A percentile compares a stretch with the other conserved stretches of the same genome.
phyloP scores from a whole-genome alignment of 2,329 filamentous ascomycete genomes.

The Corniculantispora saksenae region DNA sequence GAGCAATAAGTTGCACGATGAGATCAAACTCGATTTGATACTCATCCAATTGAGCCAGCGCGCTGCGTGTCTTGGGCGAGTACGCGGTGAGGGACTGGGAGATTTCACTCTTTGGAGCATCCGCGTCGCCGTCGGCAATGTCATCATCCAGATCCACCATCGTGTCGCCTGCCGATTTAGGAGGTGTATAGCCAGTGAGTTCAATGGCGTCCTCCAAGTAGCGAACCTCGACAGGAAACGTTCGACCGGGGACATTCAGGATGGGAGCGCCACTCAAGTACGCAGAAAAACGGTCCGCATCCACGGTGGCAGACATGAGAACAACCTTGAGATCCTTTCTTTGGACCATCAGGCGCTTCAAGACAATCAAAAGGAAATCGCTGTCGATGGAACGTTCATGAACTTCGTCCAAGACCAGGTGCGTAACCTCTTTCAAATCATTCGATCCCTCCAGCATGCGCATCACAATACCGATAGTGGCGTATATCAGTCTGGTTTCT shows the following conservation, averaged over 20 bases:
- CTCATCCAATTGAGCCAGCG: conserved; percentile 79
- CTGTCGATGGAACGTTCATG: conserved; percentile 96
- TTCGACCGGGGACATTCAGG: conserved; percentile 86
- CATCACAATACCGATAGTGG: conserved; percentile 91
- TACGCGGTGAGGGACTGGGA: conserved; percentile 71
- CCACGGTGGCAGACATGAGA: conserved; percentile 96
- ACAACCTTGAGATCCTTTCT: conserved; percentile 87
- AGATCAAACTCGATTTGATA: conserved; percentile 90
- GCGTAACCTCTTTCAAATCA: conserved; percentile 85
- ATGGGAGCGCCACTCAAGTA: conserved; percentile 87
- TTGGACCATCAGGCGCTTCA: conserved; percentile 76
- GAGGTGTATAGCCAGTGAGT: conserved; percentile 70
- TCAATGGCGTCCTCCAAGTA: conserved; percentile 94
- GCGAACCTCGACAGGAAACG: conserved; percentile 84
- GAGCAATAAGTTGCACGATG: conserved; percentile 74
- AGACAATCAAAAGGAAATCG: conserved; percentile 89
- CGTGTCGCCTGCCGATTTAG: conserved; percentile 47
- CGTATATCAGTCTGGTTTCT: conserved; percentile 84
- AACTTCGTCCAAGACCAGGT: conserved; percentile 95
- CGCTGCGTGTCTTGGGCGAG: conserved; percentile 72
- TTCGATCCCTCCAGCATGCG: conserved; percentile 92
- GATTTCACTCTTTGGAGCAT: conserved; percentile 56
- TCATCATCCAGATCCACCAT: conserved; percentile 66
- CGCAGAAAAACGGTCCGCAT: conserved; percentile 85
- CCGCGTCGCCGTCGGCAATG: conserved; percentile 46